Percentiles rank a stretch among this genome's conserved stretches.
Evolutionary conservation across 2,329 filamentous ascomycete genomes (phyloP).

Genomic region (Colletotrichum musicola): DNA sequence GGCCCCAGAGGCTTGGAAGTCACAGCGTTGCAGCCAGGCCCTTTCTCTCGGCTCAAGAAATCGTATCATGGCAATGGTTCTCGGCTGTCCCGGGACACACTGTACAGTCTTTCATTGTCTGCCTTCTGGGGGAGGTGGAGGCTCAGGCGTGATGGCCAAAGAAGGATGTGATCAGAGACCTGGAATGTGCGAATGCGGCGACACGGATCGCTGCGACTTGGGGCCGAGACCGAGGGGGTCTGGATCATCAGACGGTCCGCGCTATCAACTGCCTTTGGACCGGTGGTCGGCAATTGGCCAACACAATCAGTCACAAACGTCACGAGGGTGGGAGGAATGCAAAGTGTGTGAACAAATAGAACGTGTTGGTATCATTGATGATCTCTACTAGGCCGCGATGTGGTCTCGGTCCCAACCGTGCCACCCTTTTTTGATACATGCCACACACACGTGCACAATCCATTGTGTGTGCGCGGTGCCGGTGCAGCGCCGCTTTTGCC

Average conservation of each 20-base stretch:
- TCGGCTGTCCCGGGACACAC: no score
- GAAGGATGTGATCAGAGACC: no score
- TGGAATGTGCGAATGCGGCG: no score
- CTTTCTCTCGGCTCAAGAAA: no score
- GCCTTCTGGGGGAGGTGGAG: no score
- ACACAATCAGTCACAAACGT: conserved; percentile 14
- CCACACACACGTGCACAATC: conserved; percentile 31
- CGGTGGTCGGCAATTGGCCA: background rate
- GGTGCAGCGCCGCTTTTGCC: background rate
- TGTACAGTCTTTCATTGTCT: no score
- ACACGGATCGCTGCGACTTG: background rate
- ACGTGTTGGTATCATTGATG: conserved; percentile 37
- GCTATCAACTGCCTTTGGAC: background rate
- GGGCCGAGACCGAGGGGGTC: conserved; percentile 9
- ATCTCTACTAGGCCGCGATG: conserved; percentile 23
- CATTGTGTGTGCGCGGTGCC: conserved; percentile 1
- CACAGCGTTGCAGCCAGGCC: no score
- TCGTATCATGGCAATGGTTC: no score
- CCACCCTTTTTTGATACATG: conserved; percentile 31
- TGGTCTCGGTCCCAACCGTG: conserved; percentile 18
- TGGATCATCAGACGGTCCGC: conserved; percentile 12
- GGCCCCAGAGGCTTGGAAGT: no score
- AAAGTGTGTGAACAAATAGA: conserved; percentile 21
- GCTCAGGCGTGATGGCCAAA: no score
- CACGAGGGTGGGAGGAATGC: background rate